phyloP scores from a whole-genome alignment of 2,329 filamentous ascomycete genomes.

The Pestalotiopsis sp. region DNA sequence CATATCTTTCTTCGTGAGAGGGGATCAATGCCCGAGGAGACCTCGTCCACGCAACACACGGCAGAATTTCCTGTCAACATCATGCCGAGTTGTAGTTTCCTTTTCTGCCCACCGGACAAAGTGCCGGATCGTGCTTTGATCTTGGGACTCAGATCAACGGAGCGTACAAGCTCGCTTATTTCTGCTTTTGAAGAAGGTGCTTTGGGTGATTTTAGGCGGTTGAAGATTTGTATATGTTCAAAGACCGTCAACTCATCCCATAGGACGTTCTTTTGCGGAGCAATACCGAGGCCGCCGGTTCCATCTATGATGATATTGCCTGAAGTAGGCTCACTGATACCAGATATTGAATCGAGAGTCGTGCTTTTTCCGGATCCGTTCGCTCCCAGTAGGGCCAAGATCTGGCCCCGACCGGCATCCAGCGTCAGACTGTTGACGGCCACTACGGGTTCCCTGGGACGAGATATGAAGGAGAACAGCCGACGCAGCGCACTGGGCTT shows the following conservation, averaged over 20 bases:
- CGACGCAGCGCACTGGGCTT: constrained; percentile 63
- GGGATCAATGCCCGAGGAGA: constrained; percentile 86
- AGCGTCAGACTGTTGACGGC: constrained; percentile 78
- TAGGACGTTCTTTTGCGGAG: constrained; percentile 91
- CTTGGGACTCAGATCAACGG: constrained; percentile 78
- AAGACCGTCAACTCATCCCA: constrained; percentile 88
- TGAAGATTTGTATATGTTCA: constrained; percentile 85
- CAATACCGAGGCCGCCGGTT: constrained; percentile 80
- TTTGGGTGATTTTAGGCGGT: constrained; percentile 71
- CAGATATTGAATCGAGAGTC: constrained; percentile 84
- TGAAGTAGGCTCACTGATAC: constrained; percentile 74
- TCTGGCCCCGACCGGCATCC: constrained; percentile 75
- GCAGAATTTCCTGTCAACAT: constrained; percentile 91
- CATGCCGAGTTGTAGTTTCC: constrained; percentile 90
- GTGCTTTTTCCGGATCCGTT: constrained; percentile 93
- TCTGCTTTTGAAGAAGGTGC: constrained; percentile 58
- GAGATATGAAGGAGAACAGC: constrained; percentile 47
- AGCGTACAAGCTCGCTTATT: constrained; percentile 64
- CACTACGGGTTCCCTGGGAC: constrained; percentile 67
- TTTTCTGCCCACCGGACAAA: constrained; percentile 87
- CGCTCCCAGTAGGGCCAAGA: constrained; percentile 82
- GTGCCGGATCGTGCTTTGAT: constrained; percentile 72
- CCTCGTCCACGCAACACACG: constrained; percentile 90
- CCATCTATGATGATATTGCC: constrained; percentile 79
- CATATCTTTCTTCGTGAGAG: constrained; percentile 87